Percentiles rank a stretch among this genome's conserved stretches.
Conservation (phyloP, 176 grass and related monocot species). For the Oropetium thomaeum region DNA sequence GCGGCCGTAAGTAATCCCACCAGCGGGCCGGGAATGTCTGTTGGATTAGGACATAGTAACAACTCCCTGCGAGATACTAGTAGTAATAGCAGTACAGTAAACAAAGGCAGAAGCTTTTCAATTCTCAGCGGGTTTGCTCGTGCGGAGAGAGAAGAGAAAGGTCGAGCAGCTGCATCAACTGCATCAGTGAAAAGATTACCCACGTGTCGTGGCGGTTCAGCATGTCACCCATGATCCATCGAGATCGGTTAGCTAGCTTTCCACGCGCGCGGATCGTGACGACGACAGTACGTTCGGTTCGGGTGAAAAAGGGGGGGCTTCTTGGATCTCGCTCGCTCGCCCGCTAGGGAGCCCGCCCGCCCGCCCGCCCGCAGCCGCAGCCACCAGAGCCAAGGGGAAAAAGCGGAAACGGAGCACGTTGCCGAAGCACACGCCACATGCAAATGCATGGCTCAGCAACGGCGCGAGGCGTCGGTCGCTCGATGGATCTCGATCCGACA, state of each 20-base stretch:
- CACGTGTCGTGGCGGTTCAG: not conserved
- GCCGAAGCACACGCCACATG: conserved; percentile 24
- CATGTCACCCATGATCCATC: not conserved
- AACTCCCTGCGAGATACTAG: not conserved
- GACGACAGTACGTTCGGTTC: no score
- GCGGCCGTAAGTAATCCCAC: not conserved
- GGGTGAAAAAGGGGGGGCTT: no score
- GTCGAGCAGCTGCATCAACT: not conserved
- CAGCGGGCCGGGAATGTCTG: not conserved
- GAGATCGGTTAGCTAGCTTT: not conserved
- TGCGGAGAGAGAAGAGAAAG: not conserved
- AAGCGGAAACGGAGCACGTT: conserved; percentile 1
- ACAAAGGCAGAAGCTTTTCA: not conserved
- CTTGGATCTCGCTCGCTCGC: not conserved
- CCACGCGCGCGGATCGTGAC: conserved; percentile 5
- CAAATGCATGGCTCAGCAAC: not conserved
- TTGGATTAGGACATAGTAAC: not conserved
- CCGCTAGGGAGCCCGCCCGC: not conserved
- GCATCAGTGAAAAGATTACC: not conserved
- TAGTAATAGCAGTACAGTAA: no score
- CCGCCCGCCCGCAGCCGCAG: no score
- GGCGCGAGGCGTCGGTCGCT: not conserved
- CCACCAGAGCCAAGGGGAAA: not conserved
- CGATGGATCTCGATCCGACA: conserved; percentile 14
- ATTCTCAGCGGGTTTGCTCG: no score